Base-by-base conservation (phyloP, 2,329 filamentous ascomycete genomes). In the Fusarium austroafricanum region DNA sequence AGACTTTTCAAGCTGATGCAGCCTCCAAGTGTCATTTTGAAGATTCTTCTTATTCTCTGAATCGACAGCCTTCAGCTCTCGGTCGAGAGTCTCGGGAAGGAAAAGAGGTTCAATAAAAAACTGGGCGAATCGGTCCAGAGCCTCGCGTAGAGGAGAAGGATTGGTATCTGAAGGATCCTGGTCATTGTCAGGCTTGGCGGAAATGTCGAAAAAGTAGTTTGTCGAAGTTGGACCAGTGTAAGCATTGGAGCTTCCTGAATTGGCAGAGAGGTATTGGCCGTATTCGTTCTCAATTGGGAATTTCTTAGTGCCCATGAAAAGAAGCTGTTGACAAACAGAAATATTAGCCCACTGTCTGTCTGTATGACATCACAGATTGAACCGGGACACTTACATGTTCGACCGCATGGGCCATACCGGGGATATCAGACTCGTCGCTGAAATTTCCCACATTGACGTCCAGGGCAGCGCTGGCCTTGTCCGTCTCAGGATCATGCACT, bases 231-330 rank as follows among this genome's bases (percentile, higher is more conserved):
- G 85, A 17, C 92, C 94, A 2, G 96, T 99, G 79, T 97, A 98
- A 55, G 96, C 96, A 78, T 99, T 99, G 28, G 94, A 97, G 75
- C 91, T 89, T 55, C 96, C 96, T 11, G 94, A 97, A 78, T 97
- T 91, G 61, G 92, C 87, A 51, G 94, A 92, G 54, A 99, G 87
- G 78, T 97, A 99, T 77, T 95, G 91, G 75, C 93, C 93, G 83
- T 99, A 99, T 69, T 92, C 95, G 79, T 99, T 98, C 81, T 97
- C 95, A 77, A 90, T 88, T 1, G 96, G 96, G 75, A 96, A 99
- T 87, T 98, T 99, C 79, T 97, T 91, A 10, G 96, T 99, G 49
- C 96, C 96, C 96, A 99, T 98, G 83, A 99, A 99, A 23, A 99
- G 83, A 68, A 97, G 83, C 85, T 90, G 52, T 31, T 33, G 12